Percentiles rank a stretch among this genome's conserved stretches.
Evolutionary conservation across 805 yeast species (phyloP).

Genomic region (Starmerella tilneyi): DNA sequence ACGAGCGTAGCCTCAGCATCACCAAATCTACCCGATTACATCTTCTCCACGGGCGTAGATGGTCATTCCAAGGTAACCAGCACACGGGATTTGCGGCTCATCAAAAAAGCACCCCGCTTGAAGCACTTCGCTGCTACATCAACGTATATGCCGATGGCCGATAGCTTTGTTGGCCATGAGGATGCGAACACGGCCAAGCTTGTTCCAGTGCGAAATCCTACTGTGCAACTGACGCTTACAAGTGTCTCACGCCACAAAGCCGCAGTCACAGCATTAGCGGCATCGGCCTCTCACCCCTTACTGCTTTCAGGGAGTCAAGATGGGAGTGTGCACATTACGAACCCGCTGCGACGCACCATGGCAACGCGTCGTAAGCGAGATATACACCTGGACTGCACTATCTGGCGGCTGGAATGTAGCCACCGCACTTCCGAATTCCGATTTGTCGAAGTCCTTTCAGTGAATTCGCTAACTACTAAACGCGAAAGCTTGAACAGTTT

Average conservation of each 20-base stretch:
- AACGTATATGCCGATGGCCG: conserved; percentile 25
- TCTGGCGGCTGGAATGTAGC: conserved; percentile 36
- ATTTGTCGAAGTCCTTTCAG: conserved; percentile 36
- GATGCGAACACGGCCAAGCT: conserved; percentile 35
- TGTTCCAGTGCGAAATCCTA: conserved; percentile 33
- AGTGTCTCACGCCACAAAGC: conserved; percentile 36
- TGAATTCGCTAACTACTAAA: conserved; percentile 26
- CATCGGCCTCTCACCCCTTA: conserved; percentile 41
- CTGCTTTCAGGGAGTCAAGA: conserved; percentile 42
- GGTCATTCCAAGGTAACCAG: conserved; percentile 36
- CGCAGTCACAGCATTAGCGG: conserved; percentile 34
- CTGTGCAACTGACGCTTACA: conserved; percentile 26
- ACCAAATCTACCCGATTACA: conserved; percentile 31
- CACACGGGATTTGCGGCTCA: conserved; percentile 26
- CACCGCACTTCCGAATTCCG: conserved; percentile 34
- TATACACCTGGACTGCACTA: conserved; percentile 20
- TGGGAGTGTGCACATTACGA: conserved; percentile 38
- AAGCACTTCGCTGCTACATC: conserved; percentile 8
- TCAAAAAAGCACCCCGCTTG: conserved; percentile 12
- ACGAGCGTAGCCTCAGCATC: conserved; percentile 31
- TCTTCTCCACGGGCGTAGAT: conserved; percentile 36
- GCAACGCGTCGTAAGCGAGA: conserved; percentile 25
- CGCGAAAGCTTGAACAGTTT: conserved; percentile 25
- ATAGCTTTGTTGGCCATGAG: conserved; percentile 36
- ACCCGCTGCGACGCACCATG: conserved; percentile 31